Evolutionary conservation across 116 monocot species (phyloP).

Genomic region (Trichopus zeylanicus): DNA sequence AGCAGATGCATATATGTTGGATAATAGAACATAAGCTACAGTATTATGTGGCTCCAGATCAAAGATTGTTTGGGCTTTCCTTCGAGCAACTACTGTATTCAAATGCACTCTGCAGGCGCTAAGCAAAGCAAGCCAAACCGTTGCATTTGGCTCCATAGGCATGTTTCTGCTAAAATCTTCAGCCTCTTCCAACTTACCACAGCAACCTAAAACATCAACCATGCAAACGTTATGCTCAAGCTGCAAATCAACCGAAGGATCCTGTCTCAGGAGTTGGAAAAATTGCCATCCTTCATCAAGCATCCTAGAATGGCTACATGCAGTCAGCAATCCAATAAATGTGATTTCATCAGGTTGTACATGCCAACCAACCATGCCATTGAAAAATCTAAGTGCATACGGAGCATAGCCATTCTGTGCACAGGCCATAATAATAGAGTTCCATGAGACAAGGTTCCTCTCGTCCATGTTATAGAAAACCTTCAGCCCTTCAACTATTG

Average conservation of each 20-base stretch:
- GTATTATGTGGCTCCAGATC: slow-evolving; percentile 42
- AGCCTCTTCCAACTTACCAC: slow-evolving; percentile 53
- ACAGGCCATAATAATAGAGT: slow-evolving; percentile 51
- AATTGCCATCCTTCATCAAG: slow-evolving; percentile 47
- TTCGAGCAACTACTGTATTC: slow-evolving; percentile 39
- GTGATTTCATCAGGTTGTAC: slow-evolving; percentile 65
- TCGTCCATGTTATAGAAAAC: slow-evolving; percentile 30
- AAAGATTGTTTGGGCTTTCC: slow-evolving; percentile 42
- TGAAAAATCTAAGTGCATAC: slow-evolving; percentile 29
- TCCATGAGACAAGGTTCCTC: slow-evolving; percentile 72
- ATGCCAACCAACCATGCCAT: slow-evolving; percentile 27
- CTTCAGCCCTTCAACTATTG: slow-evolving; percentile 29
- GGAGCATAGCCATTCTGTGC: slow-evolving; percentile 52
- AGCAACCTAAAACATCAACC: slow-evolving; percentile 61
- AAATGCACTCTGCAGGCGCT: slow-evolving; percentile 47
- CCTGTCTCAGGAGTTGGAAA: slow-evolving; percentile 32
- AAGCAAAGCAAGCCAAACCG: slow-evolving; percentile 63
- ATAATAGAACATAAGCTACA: slow-evolving; percentile 53
- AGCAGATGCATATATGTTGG: slow-evolving; percentile 61
- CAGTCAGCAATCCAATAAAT: slow-evolving; percentile 49
- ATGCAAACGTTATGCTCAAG: slow-evolving; percentile 55
- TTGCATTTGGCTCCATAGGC: slow-evolving; percentile 31
- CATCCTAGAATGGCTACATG: slow-evolving; percentile 72
- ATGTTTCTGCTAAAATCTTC: slow-evolving; percentile 45
- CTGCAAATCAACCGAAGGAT: slow-evolving; percentile 23